Percentiles rank a stretch among this genome's conserved stretches.
Evolutionary conservation across 805 yeast species (phyloP).

Genomic region (Pichia paraexigua): DNA sequence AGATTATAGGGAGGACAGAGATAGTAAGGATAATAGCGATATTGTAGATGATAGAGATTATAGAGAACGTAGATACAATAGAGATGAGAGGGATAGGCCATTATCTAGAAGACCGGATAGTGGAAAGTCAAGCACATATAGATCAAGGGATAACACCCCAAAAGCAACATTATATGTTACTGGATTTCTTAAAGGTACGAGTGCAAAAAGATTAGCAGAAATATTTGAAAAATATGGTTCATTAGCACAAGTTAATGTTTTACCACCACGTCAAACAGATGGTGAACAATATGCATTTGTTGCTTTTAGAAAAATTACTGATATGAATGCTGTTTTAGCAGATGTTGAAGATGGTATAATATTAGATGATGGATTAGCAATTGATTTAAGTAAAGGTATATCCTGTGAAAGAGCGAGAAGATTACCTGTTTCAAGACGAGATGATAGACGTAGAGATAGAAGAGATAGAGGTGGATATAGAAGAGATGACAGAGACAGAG

Average conservation of each 20-base stretch:
- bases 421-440: slow-evolving; percentile 33
- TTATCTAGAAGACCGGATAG: background rate
- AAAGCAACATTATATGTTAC: slow-evolving; percentile 22
- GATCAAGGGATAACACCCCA: slow-evolving; percentile 9
- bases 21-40: background rate
- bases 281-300: slow-evolving; percentile 59
- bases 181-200: slow-evolving; percentile 43
- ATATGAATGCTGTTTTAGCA: slow-evolving; percentile 47
- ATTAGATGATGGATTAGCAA: slow-evolving; percentile 28
- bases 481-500: background rate
- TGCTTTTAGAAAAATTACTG: slow-evolving; percentile 43
- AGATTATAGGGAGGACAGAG: background rate
- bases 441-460: slow-evolving; percentile 6
- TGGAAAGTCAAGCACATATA: background rate
- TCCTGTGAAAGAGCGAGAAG: slow-evolving; percentile 50
- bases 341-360: slow-evolving; percentile 31
- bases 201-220: slow-evolving; percentile 51
- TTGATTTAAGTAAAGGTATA: slow-evolving; percentile 33
- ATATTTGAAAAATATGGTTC: slow-evolving; percentile 55
- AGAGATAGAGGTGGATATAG: slow-evolving; percentile 10
- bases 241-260: slow-evolving; percentile 50
- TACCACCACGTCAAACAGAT: slow-evolving; percentile 54
- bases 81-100: background rate
- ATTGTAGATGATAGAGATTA: background rate
- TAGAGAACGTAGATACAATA: background rate